Base-by-base conservation (phyloP, 768 basidiomycete species). In the Kwoniella dendrophila region DNA sequence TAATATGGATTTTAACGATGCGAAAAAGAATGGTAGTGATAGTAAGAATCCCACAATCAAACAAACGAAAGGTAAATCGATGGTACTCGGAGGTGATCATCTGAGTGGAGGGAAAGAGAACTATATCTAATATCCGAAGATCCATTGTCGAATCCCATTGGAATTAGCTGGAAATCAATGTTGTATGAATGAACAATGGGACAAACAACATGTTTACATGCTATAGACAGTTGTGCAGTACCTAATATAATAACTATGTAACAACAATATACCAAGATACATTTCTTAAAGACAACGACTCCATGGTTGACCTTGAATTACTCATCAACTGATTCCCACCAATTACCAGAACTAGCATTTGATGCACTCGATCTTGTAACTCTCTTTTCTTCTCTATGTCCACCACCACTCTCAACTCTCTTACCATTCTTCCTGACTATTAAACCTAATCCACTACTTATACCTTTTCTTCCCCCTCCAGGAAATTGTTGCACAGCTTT, bases 381-480 rank as follows among this genome's bases (percentile, higher is more conserved):
- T 34, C 57, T 20, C 53, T 55, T 52, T 27, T 44, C 66, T 18
- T 55, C 62, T 56, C 56, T 48, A 14, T 48, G 20, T 53, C 57
- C 48, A 18, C 62, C 50, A 45, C 36, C 44, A 47, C 69, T 66
- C 27, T 66, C 68, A 12, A 70, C 50, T 45, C 68, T 49, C 55
- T 65, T 59, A 16, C 66, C 67, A 38, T 51, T 56, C 26, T 50
- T 27, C 45, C 59, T 62, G 22, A 72, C 57, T 61, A 76, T 62
- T 34, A 66, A 32, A 16, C 74, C 72, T 32, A 70, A 48, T 16
- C 68, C 72, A 48, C 62, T 64, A 52, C 86, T 87, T 16, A 88
- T 81, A 6, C 86, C 86, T 63, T 86, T 87, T 63, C 83, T 79
- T 3, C 86, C 86, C 26, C 85, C 84, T 8, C 84, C 84, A 26